Base-by-base conservation (phyloP, 306 rosid genomes). In the Pyrus bretschneideri region DNA sequence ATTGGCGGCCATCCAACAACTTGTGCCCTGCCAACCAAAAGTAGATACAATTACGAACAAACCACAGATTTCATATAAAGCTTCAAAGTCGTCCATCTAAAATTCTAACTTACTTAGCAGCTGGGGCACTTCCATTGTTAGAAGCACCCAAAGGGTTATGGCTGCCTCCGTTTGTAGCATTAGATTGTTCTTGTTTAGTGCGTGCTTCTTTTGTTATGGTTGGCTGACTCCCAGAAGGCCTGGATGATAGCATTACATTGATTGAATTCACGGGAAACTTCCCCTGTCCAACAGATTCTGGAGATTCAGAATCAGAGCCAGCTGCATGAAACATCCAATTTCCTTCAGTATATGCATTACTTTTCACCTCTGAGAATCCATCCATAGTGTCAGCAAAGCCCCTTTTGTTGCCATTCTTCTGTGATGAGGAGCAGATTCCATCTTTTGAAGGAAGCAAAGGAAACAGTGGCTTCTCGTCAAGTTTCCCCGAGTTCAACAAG, bases 1-100 rank as follows among this genome's bases (percentile, higher is more conserved):
- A 95, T 90, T 72, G 97, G 97, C 72, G 99, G 97, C 99, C 99
- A 95, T 76, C 99, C 97, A 76, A 95, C 97, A 83, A 95, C 99
- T 80, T 92, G 99, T 57, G 97, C 89, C 89, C 99, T 95, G 92
- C 59, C 75, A 74, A 14, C 25, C 44, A 83, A 22, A 15, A 9
- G 71, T 44, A 74, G 49, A 67, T 21, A 67, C 45, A n/a, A 40
- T 25, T 35, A 38, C 21, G 18, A 77, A 58, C 9, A 21, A 13
- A 5, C 17, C 29, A 3, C 19, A 27, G 30, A 7, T 13, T 29
- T 21, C 33, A 74, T 17, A 42, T 17, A 21, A 62, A 70, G 57
- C 55, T 45, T 44, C 62, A 42, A 25, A 70, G n/a, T 29, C 30
- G 22, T 22, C 46, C 76, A 4, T 57, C 45, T 51, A 46, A 76